A percentile compares a stretch with the other conserved stretches of the same genome.
Evolutionary conservation across 306 rosid species (phyloP).

Genomic region (Corylus avellana): DNA sequence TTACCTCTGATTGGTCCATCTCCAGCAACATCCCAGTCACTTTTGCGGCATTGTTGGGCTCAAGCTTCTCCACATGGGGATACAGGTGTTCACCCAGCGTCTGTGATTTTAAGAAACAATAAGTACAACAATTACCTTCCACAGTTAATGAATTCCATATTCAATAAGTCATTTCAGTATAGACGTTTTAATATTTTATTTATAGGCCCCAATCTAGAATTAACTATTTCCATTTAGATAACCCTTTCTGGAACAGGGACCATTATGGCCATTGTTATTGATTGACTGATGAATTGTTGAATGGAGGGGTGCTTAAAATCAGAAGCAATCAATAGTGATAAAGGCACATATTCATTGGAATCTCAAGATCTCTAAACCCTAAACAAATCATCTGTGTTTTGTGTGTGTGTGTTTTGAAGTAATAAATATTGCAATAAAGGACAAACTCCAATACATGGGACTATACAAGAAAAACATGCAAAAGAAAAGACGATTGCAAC

Average conservation of each 20-base stretch:
- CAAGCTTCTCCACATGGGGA: constrained; percentile 77
- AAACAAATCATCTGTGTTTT: background rate
- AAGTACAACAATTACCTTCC: constrained; percentile 20
- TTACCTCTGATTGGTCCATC: constrained; percentile 95
- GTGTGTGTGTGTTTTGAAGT: no score
- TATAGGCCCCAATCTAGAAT: background rate
- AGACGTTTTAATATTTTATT: background rate
- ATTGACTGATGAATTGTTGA: background rate
- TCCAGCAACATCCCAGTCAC: constrained; percentile 93
- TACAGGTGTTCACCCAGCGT: constrained; percentile 85
- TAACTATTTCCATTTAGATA: background rate
- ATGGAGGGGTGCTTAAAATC: background rate
- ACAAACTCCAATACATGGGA: background rate
- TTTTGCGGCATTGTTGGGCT: constrained; percentile 60
- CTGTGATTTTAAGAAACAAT: constrained; percentile 41
- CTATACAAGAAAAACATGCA: background rate
- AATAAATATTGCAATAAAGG: no score
- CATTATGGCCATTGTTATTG: background rate
- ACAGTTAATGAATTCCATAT: background rate
- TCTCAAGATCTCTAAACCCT: background rate
- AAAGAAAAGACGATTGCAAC: background rate
- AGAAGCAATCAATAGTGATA: background rate
- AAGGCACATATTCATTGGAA: background rate
- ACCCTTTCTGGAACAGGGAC: background rate
- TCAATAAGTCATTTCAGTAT: background rate